Evolutionary conservation across 1,284 basidiomycete genomes (phyloP), one percentile per base, ranked within the genome.

Genomic region (Chondrostereum purpureum): DNA sequence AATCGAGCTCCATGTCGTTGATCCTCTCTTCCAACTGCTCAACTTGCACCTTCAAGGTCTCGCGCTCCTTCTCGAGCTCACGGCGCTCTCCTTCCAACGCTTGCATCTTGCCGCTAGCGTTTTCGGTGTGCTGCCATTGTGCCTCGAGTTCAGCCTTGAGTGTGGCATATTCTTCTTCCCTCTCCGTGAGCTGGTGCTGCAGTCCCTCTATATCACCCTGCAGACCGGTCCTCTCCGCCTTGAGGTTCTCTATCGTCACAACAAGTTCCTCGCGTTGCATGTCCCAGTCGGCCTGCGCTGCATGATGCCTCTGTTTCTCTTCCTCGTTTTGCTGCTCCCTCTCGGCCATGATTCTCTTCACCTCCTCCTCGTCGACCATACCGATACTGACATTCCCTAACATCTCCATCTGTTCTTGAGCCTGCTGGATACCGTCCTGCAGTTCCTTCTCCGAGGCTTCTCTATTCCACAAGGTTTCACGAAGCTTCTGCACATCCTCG

Each of bases 51-150:
- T 64, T 64, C 33, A 75, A 58, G n/a, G 60, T 58, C 37, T 66
- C 65, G 12, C 63, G 62, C 50, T 71, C 68, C 46, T 59, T 58
- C 56, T 78, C 69, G 24, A 77, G 51, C 20, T 60, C 61, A n/a
- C 47, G 45, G 37, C 57, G 59, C 39, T 60, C 63, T 21, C 56
- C 55, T 42, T 63, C 55, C 22, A 68, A 49, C 10, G 48, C 50
- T 18, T 72, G 66, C 48, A 78, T 71, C 54, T 66, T 72, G 39
- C 72, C 73, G 13, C 65, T 56, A 11, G 62, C 58, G 35, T 56
- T 69, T 59, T 77, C 77, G 16, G 81, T 78, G 51, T 80, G 67
- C 42, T 70, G 68, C 74, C 79, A 80, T 58, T 80, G 80, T 5
- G 77, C 75, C 52, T 80, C 75, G 33, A 82, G 59, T 58, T 83